Evolutionary conservation across 2,329 filamentous ascomycete species (phyloP).

Genomic region (Trichoderma sp.): DNA sequence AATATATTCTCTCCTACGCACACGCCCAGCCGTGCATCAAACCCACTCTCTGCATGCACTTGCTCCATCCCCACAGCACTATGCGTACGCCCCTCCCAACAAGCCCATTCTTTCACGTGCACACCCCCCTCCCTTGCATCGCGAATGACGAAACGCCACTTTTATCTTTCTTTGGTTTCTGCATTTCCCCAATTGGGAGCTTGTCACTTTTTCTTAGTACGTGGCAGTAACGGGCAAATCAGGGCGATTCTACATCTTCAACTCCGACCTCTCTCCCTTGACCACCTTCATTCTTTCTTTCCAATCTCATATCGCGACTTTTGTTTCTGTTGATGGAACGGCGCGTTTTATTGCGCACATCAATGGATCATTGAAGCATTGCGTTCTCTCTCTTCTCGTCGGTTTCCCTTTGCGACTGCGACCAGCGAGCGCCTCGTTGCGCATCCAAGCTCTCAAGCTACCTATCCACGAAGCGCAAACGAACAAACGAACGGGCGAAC

Average conservation of each 20-base stretch:
- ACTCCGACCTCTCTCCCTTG: background rate
- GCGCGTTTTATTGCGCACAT: background rate
- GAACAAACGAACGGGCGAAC: too few species aligned
- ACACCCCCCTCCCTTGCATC: constrained; percentile 6
- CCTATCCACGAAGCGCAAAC: too few species aligned
- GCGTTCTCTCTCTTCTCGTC: too few species aligned
- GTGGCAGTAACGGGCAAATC: constrained; percentile 21
- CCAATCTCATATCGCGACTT: background rate
- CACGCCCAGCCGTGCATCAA: background rate
- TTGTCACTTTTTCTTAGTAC: constrained; percentile 10
- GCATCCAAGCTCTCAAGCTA: too few species aligned
- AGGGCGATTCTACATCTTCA: background rate
- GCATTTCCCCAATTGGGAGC: background rate
- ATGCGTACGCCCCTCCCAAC: background rate
- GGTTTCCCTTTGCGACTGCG: too few species aligned
- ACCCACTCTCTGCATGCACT: background rate
- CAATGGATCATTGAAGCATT: background rate
- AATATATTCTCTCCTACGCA: background rate
- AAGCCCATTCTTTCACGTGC: constrained; percentile 2
- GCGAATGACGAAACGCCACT: constrained; percentile 24
- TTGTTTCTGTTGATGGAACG: background rate
- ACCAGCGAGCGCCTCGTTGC: too few species aligned
- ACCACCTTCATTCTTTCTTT: background rate
- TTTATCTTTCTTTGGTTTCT: constrained; percentile 1
- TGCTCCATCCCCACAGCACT: background rate